Evolutionary conservation across 2,329 filamentous ascomycete genomes (phyloP).

Genomic region (Pezicula radicicola): DNA sequence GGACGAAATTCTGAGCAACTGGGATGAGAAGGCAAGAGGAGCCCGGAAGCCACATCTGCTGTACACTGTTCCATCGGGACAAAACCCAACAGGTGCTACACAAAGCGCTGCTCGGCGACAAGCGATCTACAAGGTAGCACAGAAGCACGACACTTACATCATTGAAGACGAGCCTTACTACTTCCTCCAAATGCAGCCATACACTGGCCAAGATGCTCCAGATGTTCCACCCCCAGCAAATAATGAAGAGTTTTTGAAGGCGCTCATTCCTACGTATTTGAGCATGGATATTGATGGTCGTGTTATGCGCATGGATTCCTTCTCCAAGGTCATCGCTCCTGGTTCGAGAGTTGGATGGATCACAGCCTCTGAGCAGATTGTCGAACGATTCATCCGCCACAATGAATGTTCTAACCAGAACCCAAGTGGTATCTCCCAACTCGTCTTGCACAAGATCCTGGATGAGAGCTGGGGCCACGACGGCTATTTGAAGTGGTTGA

Average conservation of each 20-base stretch:
- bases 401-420: slow-evolving; percentile 83
- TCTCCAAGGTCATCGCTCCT: slow-evolving; percentile 86
- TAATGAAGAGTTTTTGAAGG: slow-evolving; percentile 70
- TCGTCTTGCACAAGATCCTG: slow-evolving; percentile 82
- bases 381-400: slow-evolving; percentile 79
- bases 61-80: slow-evolving; percentile 70
- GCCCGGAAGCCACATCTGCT: slow-evolving; percentile 64
- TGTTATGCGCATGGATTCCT: slow-evolving; percentile 87
- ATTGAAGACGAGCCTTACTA: slow-evolving; percentile 76
- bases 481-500: slow-evolving; percentile 87
- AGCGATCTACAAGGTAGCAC: slow-evolving; percentile 62
- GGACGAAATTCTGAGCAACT: slow-evolving; percentile 60
- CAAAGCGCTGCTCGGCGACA: slow-evolving; percentile 55
- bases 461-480: slow-evolving; percentile 93
- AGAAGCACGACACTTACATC: slow-evolving; percentile 70
- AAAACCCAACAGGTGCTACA: slow-evolving; percentile 75
- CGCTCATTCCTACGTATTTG: slow-evolving; percentile 71
- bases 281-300: slow-evolving; percentile 83
- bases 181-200: slow-evolving; percentile 65
- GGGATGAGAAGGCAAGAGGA: slow-evolving; percentile 55
- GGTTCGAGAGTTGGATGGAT: slow-evolving; percentile 85
- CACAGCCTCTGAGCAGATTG: slow-evolving; percentile 78
- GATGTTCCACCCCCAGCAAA: slow-evolving; percentile 51
- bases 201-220: slow-evolving; percentile 42
- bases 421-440: slow-evolving; percentile 79